phyloP scores from a whole-genome alignment of 2,329 filamentous ascomycete species.

The Trichoderma sp. region DNA sequence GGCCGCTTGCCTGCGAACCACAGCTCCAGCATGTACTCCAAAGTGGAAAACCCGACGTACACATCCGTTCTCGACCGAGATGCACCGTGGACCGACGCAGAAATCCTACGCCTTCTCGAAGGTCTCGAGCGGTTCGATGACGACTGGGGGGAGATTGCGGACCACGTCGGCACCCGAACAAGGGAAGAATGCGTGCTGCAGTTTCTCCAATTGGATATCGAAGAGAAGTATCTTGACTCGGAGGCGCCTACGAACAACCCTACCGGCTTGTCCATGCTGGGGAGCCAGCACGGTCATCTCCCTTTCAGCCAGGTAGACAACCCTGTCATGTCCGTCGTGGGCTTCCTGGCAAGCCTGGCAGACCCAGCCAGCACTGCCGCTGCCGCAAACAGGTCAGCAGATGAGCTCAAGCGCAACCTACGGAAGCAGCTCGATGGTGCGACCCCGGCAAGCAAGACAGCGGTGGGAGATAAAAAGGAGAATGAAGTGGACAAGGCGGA shows the following conservation, averaged over 20 bases:
- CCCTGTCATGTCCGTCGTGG: conserved; percentile 93
- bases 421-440: conserved; percentile 71
- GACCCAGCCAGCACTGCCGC: conserved; percentile 89
- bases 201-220: conserved; percentile 94
- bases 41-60: conserved; percentile 86
- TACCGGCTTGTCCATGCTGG: conserved; percentile 66
- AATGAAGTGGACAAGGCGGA: conserved; percentile 54
- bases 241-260: conserved; percentile 57
- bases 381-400: conserved; percentile 83
- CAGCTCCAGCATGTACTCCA: conserved; percentile 77
- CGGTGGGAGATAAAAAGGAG: conserved; percentile 61
- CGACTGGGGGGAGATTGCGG: conserved; percentile 91
- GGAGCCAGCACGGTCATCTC: conserved; percentile 74
- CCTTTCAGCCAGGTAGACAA: conserved; percentile 94
- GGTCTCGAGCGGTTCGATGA: conserved; percentile 92
- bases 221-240: conserved; percentile 92
- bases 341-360: conserved; percentile 87
- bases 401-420: conserved; percentile 79
- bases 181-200: conserved; percentile 96
- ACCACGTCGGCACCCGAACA: conserved; percentile 87
- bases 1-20: conserved; percentile 80
- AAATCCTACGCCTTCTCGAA: conserved; percentile 86
- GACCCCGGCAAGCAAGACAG: conserved; percentile 42
- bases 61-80: conserved; percentile 78
- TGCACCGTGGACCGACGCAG: conserved; percentile 86